Evolutionary conservation across 768 basidiomycete genomes (phyloP).

Genomic region (Boletus sp.): DNA sequence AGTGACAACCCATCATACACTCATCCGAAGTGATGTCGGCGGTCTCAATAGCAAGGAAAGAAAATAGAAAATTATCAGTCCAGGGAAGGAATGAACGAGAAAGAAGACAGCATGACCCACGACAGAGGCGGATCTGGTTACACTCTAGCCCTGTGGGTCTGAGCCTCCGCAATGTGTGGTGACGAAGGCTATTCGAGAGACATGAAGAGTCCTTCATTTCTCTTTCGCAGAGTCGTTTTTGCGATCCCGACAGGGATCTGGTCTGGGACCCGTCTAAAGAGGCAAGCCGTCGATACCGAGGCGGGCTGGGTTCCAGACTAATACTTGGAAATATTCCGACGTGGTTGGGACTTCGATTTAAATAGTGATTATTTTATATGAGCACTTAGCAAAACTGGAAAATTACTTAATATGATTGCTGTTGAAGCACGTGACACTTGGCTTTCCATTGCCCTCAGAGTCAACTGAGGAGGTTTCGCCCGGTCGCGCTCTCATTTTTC

Average conservation of each 20-base stretch:
- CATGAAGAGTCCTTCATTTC: neutral
- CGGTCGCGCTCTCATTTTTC: neutral
- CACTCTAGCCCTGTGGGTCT: neutral
- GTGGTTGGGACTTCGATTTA: neutral
- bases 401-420: neutral
- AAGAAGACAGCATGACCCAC: neutral
- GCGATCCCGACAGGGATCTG: neutral
- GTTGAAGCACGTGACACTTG: constrained; percentile 2
- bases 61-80: neutral
- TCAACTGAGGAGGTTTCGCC: neutral
- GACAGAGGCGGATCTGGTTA: neutral
- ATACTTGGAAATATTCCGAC: neutral
- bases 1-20: neutral
- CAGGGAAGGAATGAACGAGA: neutral
- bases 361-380: neutral
- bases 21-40: too few relatives aligned
- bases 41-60: too few relatives aligned
- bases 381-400: neutral
- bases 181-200: neutral
- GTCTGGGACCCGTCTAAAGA: too few relatives aligned
- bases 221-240: neutral
- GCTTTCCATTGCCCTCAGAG: neutral
- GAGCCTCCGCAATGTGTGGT: neutral
- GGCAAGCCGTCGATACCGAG: too few relatives aligned
- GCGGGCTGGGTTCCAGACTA: too few relatives aligned